A percentile compares a stretch with the other conserved stretches of the same genome.
Evolutionary conservation across 202 grass and related monocot species (phyloP).

Genomic region (Panicum virgatum): DNA sequence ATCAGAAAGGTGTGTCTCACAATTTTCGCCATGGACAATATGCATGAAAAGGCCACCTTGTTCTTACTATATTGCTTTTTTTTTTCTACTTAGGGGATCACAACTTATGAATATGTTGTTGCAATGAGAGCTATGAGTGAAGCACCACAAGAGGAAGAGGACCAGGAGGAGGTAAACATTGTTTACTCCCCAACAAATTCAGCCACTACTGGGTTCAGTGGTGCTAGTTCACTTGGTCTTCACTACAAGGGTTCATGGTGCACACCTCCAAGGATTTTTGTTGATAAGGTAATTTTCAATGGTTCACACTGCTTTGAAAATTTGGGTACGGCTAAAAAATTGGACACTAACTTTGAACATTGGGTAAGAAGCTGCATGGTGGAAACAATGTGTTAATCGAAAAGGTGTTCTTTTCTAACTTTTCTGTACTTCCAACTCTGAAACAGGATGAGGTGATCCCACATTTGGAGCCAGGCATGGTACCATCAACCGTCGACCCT

Average conservation of each 20-base stretch:
- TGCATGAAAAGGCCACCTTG: not conserved
- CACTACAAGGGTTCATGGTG: slow-evolving; percentile 90
- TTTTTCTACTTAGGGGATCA: slow-evolving; percentile 66
- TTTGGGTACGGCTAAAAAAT: slow-evolving; percentile 7
- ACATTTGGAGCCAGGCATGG: slow-evolving; percentile 72
- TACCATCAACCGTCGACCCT: slow-evolving; percentile 73
- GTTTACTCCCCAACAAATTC: slow-evolving; percentile 89
- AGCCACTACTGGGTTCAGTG: slow-evolving; percentile 78
- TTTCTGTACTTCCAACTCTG: slow-evolving; percentile 26
- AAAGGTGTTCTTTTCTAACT: not conserved
- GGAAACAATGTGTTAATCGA: not conserved
- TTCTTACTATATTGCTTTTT: slow-evolving; percentile 15
- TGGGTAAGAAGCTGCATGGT: not conserved
- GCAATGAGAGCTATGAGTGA: slow-evolving; percentile 95
- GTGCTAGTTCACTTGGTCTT: slow-evolving; percentile 64
- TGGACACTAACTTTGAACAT: not conserved
- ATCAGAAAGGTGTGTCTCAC: slow-evolving; percentile 73
- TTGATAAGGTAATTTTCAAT: slow-evolving; percentile 66
- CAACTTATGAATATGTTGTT: slow-evolving; percentile 90
- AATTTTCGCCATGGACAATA: not conserved
- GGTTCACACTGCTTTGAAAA: not conserved
- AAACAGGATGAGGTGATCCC: slow-evolving; percentile 80
- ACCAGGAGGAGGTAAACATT: slow-evolving; percentile 66
- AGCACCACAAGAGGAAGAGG: slow-evolving; percentile 56
- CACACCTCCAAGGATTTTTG: slow-evolving; percentile 88